These are phyloP conservation scores for Globisporangium orthogonon DNA, from an alignment of 352 stramenopile genomes.

Conservation along the genomic window DNA sequence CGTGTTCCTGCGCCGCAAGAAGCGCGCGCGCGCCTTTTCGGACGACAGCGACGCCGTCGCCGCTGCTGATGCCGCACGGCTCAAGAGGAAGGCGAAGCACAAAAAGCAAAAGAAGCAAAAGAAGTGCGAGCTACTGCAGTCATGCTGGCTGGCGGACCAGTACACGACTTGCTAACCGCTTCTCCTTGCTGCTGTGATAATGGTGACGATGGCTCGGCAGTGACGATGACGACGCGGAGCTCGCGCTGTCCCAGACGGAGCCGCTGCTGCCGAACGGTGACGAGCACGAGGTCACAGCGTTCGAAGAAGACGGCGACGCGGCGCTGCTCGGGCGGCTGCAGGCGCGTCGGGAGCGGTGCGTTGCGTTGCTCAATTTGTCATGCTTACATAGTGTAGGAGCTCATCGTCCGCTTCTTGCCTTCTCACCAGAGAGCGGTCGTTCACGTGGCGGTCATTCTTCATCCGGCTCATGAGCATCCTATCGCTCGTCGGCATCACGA, in stretches of 20 bases:
- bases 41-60: neutral
- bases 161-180: neutral
- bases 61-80: neutral
- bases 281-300: conserved; percentile 45
- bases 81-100: neutral
- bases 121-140: conserved; percentile 11
- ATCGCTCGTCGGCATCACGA: conserved; percentile 45
- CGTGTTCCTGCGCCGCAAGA: conserved; percentile 43
- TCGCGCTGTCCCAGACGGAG: conserved; percentile 32
- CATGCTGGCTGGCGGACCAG: no score
- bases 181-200: neutral
- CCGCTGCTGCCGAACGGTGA: conserved; percentile 42
- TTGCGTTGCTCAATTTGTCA: neutral
- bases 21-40: neutral
- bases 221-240: conserved; percentile 28
- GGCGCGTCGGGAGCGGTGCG: conserved; percentile 29
- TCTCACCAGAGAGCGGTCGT: conserved; percentile 24
- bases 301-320: conserved; percentile 55
- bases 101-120: conserved; percentile 29
- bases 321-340: conserved; percentile 44
- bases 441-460: conserved; percentile 48
- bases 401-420: no score
- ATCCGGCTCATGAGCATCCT: conserved; percentile 47
- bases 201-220: neutral
- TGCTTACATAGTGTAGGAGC: no score